These are phyloP conservation scores for Ceratocystis cacaofunesta DNA, from an alignment of 2,329 filamentous ascomycete genomes.

Conservation along the genomic window DNA sequence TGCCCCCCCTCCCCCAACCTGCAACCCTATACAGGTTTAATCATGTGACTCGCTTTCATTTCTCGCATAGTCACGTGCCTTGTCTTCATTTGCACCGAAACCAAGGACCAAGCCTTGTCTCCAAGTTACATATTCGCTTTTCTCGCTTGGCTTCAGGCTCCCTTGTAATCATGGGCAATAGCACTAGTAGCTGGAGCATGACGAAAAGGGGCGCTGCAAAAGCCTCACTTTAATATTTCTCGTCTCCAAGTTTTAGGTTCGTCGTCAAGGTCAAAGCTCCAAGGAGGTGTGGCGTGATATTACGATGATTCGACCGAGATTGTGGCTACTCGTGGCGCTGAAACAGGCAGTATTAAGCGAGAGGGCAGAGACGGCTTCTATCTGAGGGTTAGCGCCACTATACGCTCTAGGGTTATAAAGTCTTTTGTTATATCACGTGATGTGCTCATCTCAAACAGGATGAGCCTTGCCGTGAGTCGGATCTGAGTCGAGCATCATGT, in stretches of 20 bases:
- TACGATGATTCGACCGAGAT: not conserved
- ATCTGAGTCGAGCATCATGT: too few relatives aligned
- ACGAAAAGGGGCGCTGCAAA: not conserved
- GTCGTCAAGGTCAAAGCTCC: not conserved
- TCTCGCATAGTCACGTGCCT: not conserved
- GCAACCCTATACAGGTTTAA: too few relatives aligned
- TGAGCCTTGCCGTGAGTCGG: not conserved
- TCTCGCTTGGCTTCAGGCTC: not conserved
- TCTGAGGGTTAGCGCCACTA: not conserved
- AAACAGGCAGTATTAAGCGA: not conserved
- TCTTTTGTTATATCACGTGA: not conserved
- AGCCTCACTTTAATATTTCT: not conserved
- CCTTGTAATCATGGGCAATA: too few relatives aligned
- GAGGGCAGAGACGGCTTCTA: not conserved
- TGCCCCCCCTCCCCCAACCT: too few relatives aligned
- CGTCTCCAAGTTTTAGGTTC: too few relatives aligned
- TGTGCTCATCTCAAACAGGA: not conserved
- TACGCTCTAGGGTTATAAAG: not conserved
- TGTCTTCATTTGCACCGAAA: not conserved
- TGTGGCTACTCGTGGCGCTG: not conserved
- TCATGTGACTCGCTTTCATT: not conserved
- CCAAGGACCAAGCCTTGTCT: too few relatives aligned
- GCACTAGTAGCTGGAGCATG: too few relatives aligned
- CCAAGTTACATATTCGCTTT: not conserved
- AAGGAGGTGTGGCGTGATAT: not conserved